Conservation (phyloP, 768 basidiomycete species). For the Mycena rosella region DNA sequence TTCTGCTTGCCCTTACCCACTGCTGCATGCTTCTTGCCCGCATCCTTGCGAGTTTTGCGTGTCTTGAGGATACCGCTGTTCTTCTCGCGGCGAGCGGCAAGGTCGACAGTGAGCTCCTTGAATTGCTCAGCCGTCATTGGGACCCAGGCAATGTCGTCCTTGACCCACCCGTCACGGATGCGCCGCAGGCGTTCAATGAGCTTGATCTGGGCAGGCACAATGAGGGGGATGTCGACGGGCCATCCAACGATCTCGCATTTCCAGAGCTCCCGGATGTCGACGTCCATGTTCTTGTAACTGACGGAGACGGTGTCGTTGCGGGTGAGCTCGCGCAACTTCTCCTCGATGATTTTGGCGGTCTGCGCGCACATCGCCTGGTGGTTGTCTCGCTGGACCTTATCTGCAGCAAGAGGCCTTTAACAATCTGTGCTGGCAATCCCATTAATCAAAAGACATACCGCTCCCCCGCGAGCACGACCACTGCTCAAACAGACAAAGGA, state of each 20-base stretch:
- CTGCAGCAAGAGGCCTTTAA: background rate
- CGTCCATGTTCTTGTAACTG: background rate
- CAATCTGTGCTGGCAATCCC: too few relatives aligned
- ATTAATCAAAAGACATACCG: background rate
- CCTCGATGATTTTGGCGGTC: background rate
- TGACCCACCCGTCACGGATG: background rate
- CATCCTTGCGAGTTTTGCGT: background rate
- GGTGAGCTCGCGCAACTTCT: background rate
- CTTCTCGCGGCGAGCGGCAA: background rate
- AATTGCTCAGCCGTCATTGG: background rate
- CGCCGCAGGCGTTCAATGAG: background rate
- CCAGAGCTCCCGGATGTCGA: background rate
- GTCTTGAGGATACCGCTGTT: background rate
- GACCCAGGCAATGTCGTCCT: background rate
- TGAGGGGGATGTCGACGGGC: constrained; percentile 1
- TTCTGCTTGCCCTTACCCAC: too few relatives aligned
- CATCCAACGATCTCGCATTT: background rate
- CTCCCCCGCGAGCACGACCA: background rate
- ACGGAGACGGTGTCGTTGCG: background rate
- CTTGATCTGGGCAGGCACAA: background rate
- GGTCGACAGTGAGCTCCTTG: background rate
- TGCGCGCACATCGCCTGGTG: background rate
- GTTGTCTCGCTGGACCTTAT: background rate
- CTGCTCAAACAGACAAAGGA: constrained; percentile 3
- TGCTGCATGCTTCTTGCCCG: background rate